Evolutionary conservation across 495 filamentous ascomycete species (phyloP), one percentile per base, ranked within the genome.

Genomic region (Penicillium odoratum): DNA sequence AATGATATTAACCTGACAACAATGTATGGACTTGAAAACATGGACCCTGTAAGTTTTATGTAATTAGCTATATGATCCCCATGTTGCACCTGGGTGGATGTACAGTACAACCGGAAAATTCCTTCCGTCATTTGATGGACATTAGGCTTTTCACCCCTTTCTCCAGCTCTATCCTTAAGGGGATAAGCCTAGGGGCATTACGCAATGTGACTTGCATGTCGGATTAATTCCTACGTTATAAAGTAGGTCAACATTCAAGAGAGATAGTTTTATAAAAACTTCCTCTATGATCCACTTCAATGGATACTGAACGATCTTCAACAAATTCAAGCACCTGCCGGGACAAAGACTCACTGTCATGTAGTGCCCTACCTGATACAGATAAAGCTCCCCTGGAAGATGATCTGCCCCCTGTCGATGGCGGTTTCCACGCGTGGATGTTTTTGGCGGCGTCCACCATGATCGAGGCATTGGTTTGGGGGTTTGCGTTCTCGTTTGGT

Each of bases 401-500:
- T 4, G n/a, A 44, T 1, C 15, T 62, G 10, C 59, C 59, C n/a
- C 63, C 59, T 0, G 34, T 57, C 21, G 63, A 65, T 57, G 59
- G 63, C 26, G 63, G 63, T 8, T 29, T 57, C 25, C 59, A 65
- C 36, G 63, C 63, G 28, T 65, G 63, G 63, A 40, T 65, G 49
- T 65, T 62, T 16, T 40, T 65, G 34, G 63, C 59, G 8, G 63
- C 59, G 11, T 62, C 42, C 40, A 51, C 59, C 0, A 65, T 62
- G 56, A 53, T 65, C 13, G 63, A 65, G n/a, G 59, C 59, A 7
- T 26, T 65, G n/a, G 55, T 60, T 10, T 65, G 63, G 63, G 63
- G 65, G 26, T 67, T 67, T 36, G 64, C 63, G 13, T 67, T 67
- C 49, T 45, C 59, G 8, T 65, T 71, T 44, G 61, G 64, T 25